These are phyloP conservation scores for Aspergillus tubingensis DNA, from an alignment of 2,329 filamentous ascomycete species.

Conservation along the genomic window DNA sequence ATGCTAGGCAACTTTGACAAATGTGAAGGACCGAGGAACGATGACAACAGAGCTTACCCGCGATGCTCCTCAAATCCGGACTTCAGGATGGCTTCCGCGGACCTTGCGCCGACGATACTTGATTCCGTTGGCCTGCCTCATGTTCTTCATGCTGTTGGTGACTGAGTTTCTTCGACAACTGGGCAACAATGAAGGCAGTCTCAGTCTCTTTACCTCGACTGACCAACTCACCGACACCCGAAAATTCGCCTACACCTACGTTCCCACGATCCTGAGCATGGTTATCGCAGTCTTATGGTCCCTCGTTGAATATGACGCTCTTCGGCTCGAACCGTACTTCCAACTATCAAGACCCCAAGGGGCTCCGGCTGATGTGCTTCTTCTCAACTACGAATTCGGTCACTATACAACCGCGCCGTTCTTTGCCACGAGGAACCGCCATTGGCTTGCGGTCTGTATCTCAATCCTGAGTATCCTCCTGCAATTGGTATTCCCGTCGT, in stretches of 20 bases:
- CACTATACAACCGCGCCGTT: slow-evolving; percentile 12
- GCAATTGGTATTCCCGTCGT: slow-evolving; percentile 7
- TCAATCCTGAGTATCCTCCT: slow-evolving; percentile 10
- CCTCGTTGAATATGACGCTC: slow-evolving; percentile 10
- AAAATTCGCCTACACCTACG: slow-evolving; percentile 9
- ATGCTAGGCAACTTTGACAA: not conserved
- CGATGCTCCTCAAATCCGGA: slow-evolving; percentile 3
- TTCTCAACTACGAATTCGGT: slow-evolving; percentile 13
- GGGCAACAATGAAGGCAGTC: slow-evolving; percentile 6
- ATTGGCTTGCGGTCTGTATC: slow-evolving; percentile 10
- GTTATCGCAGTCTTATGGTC: slow-evolving; percentile 10
- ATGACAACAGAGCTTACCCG: not conserved
- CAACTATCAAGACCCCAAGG: slow-evolving; percentile 9
- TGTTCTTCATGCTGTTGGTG: slow-evolving; percentile 5
- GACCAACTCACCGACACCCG: slow-evolving; percentile 3
- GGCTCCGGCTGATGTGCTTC: slow-evolving; percentile 6
- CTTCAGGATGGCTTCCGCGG: slow-evolving; percentile 10
- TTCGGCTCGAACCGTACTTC: slow-evolving; percentile 13
- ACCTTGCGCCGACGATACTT: slow-evolving; percentile 10
- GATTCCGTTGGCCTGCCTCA: slow-evolving; percentile 2
- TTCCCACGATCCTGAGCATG: slow-evolving; percentile 7
- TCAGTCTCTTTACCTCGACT: slow-evolving; percentile 4
- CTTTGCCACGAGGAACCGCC: slow-evolving; percentile 5
- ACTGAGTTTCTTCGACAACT: slow-evolving; percentile 4
- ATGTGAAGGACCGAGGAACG: not conserved